phyloP scores from a whole-genome alignment of 2,329 filamentous ascomycete genomes.

The Didymella exigua region DNA sequence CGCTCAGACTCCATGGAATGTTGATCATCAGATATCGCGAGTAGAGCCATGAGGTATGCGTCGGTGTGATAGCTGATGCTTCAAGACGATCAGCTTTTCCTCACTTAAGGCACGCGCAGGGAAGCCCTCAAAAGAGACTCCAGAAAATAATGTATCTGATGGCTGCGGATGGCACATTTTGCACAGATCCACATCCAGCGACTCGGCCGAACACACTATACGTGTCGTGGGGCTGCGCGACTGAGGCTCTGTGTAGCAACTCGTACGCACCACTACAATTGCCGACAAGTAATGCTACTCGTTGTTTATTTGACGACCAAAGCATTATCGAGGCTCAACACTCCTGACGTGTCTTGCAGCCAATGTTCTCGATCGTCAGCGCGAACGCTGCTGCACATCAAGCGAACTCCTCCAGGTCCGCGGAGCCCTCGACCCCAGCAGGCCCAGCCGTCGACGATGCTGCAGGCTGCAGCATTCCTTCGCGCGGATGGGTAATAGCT shows the following conservation, averaged over 20 bases:
- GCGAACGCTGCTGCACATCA: background rate
- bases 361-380: background rate
- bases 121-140: background rate
- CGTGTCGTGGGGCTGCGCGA: background rate
- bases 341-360: background rate
- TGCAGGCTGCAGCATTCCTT: constrained; percentile 2
- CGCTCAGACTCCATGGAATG: too few species aligned
- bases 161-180: background rate
- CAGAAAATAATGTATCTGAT: too few species aligned
- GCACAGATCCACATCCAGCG: background rate
- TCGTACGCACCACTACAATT: background rate
- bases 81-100: background rate
- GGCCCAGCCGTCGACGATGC: background rate
- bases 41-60: too few species aligned
- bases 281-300: background rate
- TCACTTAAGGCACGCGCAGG: too few species aligned
- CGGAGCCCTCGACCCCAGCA: background rate
- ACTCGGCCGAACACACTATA: background rate
- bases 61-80: background rate
- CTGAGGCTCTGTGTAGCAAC: background rate
- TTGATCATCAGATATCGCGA: too few species aligned
- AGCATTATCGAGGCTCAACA: background rate
- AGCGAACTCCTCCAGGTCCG: background rate
- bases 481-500: background rate
- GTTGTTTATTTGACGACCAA: background rate